Evolutionary conservation across 2,329 filamentous ascomycete genomes (phyloP), one percentile per base, ranked within the genome.

Genomic region (Calonectria henricotiae): DNA sequence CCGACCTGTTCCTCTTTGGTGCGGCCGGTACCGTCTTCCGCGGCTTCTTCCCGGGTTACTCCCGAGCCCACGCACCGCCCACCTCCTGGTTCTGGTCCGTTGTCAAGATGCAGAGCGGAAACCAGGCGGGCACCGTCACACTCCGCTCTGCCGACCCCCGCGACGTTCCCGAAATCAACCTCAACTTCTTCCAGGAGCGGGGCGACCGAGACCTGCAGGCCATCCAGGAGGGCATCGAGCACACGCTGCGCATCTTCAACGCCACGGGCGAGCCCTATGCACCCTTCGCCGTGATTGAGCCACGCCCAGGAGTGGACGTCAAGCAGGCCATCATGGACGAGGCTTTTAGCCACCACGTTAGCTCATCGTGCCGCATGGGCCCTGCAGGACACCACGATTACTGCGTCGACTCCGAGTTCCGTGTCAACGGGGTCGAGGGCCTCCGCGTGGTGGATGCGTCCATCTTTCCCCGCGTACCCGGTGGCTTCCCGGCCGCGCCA

Each of bases 91-190:
- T 74, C 47, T 75, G 68, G 69, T 72, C 73, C 0, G 58, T 75
- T 0, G 68, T 93, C 70, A 91, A 92, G 80, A 86, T 88, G 2
- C 90, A 92, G 76, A 86, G 90, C 0, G 87, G 89, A 46, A 93
- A 93, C 65, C 81, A 78, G 1, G 87, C 87, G 6, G 92, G 92
- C 13, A 88, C 85, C 0, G 90, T 94, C 5, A 86, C 79, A 0
- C 86, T 94, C 6, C 84, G 84, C 11, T 90, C 89, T 0, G 81
- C 86, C 0, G 88, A 94, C 75, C 91, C 92, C 0, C 86, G 88
- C 2, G 90, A 93, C 67, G 83, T 85, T 0, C 92, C 92, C 0
- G 80, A 87, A 8, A 92, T 94, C 73, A 83, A 84, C 64, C 92
- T 91, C 83, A 88, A 90, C 79, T 91, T 86, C 78, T 91, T 89